A percentile compares a stretch with the other conserved stretches of the same genome.
Conservation (phyloP, 2,329 filamentous ascomycete genomes). For the Xylariaceae sp. region DNA sequence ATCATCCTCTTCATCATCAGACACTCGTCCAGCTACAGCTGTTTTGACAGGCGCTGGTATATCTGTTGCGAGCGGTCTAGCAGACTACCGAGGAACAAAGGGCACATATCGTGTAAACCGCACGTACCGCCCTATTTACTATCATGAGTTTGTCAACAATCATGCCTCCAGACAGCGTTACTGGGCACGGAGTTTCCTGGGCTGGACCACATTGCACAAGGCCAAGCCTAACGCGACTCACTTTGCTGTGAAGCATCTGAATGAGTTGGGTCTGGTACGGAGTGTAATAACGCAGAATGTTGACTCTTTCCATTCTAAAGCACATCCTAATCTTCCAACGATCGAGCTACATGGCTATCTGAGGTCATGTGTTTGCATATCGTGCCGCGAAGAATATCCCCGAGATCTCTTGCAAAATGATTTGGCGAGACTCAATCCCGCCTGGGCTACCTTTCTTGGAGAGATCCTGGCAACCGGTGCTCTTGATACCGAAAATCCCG, state of each 20-base stretch:
- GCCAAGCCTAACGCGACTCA: constrained; percentile 79
- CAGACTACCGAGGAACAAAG: constrained; percentile 84
- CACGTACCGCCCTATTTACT: constrained; percentile 86
- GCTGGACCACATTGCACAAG: constrained; percentile 76
- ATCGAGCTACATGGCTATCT: constrained; percentile 91
- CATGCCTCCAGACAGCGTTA: constrained; percentile 89
- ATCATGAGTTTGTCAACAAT: constrained; percentile 75
- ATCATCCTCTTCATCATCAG: constrained; percentile 34
- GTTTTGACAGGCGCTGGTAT: constrained; percentile 78
- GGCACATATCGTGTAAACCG: constrained; percentile 93
- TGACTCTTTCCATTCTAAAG: constrained; percentile 80
- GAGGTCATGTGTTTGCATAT: constrained; percentile 72
- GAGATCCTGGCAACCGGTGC: constrained; percentile 70
- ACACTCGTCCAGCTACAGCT: constrained; percentile 44
- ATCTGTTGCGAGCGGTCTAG: constrained; percentile 85
- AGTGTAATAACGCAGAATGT: constrained; percentile 93
- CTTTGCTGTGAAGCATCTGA: constrained; percentile 68
- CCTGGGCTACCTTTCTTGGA: constrained; percentile 72
- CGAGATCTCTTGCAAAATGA: constrained; percentile 70
- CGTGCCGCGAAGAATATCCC: constrained; percentile 66
- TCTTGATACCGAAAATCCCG: constrained; percentile 69
- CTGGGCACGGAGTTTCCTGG: constrained; percentile 91
- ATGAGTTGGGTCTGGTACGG: constrained; percentile 64
- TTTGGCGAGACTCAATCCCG: constrained; percentile 73
- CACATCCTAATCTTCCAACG: constrained; percentile 69